phyloP scores from a whole-genome alignment of 2,329 filamentous ascomycete species.

The Colletotrichum tropicale region DNA sequence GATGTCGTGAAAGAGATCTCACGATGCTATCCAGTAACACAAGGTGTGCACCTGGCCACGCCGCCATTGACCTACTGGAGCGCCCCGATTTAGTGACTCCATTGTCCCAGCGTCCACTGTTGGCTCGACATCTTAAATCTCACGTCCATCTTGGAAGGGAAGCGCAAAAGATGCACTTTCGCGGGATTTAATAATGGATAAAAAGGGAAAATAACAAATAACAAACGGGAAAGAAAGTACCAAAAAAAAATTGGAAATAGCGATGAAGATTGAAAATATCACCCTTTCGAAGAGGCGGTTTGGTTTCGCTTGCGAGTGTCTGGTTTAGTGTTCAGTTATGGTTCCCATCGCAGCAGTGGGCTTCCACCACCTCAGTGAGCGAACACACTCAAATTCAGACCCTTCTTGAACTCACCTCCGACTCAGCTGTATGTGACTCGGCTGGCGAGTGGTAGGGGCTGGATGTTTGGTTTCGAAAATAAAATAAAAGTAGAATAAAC shows the following conservation, averaged over 20 bases:
- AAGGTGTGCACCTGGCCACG: background rate
- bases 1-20: background rate
- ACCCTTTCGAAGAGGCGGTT: background rate
- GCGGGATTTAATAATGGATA: fast-evolving
- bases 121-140: background rate
- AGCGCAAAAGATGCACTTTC: background rate
- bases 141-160: background rate
- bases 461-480: too few relatives aligned
- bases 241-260: background rate
- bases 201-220: background rate
- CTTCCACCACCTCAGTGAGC: background rate
- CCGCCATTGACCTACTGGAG: background rate
- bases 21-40: background rate
- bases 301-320: background rate
- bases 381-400: background rate
- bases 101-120: background rate
- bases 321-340: background rate
- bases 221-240: background rate
- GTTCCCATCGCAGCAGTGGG: background rate
- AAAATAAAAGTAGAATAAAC: background rate
- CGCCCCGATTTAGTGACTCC: background rate
- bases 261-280: background rate
- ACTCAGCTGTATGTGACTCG: background rate
- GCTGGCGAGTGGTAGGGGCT: background rate
- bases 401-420: background rate